Evolutionary conservation across 2,329 filamentous ascomycete genomes (phyloP).

Genomic region (Colletotrichum tropicicola): DNA sequence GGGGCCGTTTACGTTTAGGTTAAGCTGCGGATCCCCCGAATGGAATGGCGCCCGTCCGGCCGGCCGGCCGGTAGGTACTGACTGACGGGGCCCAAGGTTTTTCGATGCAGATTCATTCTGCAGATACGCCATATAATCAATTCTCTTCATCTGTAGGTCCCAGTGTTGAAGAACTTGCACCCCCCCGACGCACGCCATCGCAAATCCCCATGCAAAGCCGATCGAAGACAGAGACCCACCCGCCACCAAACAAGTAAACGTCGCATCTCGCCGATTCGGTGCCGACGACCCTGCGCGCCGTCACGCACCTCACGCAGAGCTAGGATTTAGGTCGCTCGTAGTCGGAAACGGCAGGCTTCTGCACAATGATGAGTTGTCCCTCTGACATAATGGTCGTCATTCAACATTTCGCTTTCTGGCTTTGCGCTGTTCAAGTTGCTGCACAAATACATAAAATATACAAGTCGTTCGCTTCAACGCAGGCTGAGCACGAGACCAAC

Average conservation of each 20-base stretch:
- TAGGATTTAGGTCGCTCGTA: too few relatives aligned
- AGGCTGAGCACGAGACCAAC: neutral
- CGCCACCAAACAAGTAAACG: neutral
- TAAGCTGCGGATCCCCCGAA: too few relatives aligned
- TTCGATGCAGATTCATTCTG: too few relatives aligned
- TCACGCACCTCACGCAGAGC: neutral
- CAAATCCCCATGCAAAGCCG: neutral
- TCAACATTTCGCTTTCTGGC: neutral
- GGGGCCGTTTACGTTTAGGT: neutral
- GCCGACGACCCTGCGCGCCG: neutral
- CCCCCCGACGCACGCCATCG: too few relatives aligned
- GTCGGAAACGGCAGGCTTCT: too few relatives aligned
- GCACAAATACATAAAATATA: constrained; percentile 8
- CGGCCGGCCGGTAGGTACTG: too few relatives aligned
- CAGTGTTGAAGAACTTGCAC: too few relatives aligned
- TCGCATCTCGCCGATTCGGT: constrained; percentile 22
- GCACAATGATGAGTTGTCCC: neutral
- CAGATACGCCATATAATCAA: too few relatives aligned
- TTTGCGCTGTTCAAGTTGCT: neutral
- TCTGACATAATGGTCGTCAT: neutral
- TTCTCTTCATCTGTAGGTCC: neutral
- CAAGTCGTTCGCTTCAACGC: neutral
- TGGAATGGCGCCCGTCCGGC: too few relatives aligned
- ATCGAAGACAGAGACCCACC: neutral
- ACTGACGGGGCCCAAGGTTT: too few relatives aligned